These are phyloP conservation scores for Tetrapisispora iriomotensis DNA, from an alignment of 805 yeast species.

Conservation along the genomic window DNA sequence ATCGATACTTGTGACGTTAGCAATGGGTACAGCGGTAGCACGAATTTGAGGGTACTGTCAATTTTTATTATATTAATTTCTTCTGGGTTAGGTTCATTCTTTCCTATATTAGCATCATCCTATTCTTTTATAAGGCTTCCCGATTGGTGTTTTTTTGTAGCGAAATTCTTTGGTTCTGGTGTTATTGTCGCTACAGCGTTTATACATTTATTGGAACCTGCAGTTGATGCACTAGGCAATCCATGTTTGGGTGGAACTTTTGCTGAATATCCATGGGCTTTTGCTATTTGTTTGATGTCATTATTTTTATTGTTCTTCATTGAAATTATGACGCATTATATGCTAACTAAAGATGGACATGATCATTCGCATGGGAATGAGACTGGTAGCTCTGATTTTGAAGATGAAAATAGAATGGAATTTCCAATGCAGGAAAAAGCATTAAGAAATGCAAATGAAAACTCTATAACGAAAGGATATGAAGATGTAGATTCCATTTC, in stretches of 20 bases:
- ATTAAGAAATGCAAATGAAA: neutral
- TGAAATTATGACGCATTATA: constrained; percentile 41
- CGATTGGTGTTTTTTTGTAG: constrained; percentile 50
- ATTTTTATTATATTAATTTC: constrained; percentile 51
- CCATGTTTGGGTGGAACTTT: constrained; percentile 57
- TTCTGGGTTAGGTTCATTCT: constrained; percentile 47
- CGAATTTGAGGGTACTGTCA: constrained; percentile 42
- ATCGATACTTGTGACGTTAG: constrained; percentile 27
- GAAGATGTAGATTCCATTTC: too few species aligned
- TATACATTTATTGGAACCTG: constrained; percentile 64
- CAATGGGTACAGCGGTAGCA: constrained; percentile 37
- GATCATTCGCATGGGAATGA: constrained; percentile 1
- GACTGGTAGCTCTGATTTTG: constrained; percentile 1
- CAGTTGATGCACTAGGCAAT: constrained; percentile 43
- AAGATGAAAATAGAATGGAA: neutral
- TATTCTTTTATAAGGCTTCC: constrained; percentile 53
- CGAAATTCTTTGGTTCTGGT: constrained; percentile 76
- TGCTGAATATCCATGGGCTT: constrained; percentile 45
- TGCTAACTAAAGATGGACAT: constrained; percentile 27
- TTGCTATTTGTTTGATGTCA: constrained; percentile 43
- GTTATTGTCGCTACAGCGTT: constrained; percentile 77
- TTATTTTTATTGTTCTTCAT: constrained; percentile 38
- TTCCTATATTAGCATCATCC: constrained; percentile 52
- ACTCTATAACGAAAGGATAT: too few species aligned
- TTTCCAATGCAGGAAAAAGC: neutral